Evolutionary conservation across 306 rosid genomes (phyloP).

Genomic region (Prunus persica): Prunus_persica_NCBIv2 NC_034009.1:34268001-34268500

Average conservation of each 20-base stretch:
- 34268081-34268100: neutral
- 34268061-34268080: neutral
- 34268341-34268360: conserved; percentile 97
- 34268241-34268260: neutral
- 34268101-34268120: neutral
- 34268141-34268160: neutral
- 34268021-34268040: neutral
- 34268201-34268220: neutral
- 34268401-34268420: conserved; percentile 99
- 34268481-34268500: conserved; percentile 99
- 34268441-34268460: conserved; percentile 80
- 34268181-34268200: neutral
- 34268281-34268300: conserved; percentile 20
- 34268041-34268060: neutral
- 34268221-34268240: neutral
- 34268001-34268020: neutral
- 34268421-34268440: conserved; percentile 88
- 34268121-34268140: neutral
- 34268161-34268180: neutral
- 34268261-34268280: neutral
- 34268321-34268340: conserved; percentile 99
- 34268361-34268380: conserved; percentile 99
- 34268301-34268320: conserved; percentile 30
- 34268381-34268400: conserved; percentile 99
- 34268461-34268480: conserved; percentile 89